Base-by-base conservation (phyloP, 352 stramenopile species). In the Phytophthora fragariae region DNA sequence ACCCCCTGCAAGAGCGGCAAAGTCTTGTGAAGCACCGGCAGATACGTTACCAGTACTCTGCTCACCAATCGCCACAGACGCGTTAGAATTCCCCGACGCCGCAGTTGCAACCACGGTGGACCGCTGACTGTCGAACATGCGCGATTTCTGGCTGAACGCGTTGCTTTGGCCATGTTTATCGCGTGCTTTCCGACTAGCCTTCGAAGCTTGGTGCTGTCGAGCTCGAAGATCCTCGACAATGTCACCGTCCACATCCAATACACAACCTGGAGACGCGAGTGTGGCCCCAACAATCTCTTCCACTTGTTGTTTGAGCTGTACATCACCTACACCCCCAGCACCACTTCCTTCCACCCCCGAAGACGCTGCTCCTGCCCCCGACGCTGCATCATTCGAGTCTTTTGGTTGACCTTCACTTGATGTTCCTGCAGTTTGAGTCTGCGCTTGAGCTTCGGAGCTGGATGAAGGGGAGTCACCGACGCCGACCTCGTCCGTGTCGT, bases 231-330 rank as follows among this genome's bases (percentile, higher is more conserved):
- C 88, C n/a, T 86, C 80, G 24, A 95, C 77, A 24, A 95, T 91
- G 57, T 95, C 88, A 0, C 88, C 89, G 47, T 93, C 88, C 10
- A 94, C 79, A 37, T 95, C 88, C 3, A 97, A 68, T 0, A 97
- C 66, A 57, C 88, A 97, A 0, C 90, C 91, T 1, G 88, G 84
- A n/a, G 89, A 93, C 0, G 85, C 84, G 24, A 95, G 73, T 2
- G 82, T 92, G 1, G 85, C 88, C 1, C 83, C 84, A 4, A 95
- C 84, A 19, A 97, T 94, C 59, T 95, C 88, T n/a, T 91, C 74
- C 3, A 96, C 83, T 72, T 94, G 82, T 46, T 85, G 77, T 70
- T 91, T 86, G 1, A 95, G 77, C 39, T 92, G 73, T 15, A 73
- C 65, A n/a, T 94, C 88, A 0, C 75, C 80, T 15, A 75, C 84